Percentiles rank a stretch among this genome's conserved stretches.
Conservation (phyloP, 148 eudicot genomes). For the Gaultheria prostrata region DNA sequence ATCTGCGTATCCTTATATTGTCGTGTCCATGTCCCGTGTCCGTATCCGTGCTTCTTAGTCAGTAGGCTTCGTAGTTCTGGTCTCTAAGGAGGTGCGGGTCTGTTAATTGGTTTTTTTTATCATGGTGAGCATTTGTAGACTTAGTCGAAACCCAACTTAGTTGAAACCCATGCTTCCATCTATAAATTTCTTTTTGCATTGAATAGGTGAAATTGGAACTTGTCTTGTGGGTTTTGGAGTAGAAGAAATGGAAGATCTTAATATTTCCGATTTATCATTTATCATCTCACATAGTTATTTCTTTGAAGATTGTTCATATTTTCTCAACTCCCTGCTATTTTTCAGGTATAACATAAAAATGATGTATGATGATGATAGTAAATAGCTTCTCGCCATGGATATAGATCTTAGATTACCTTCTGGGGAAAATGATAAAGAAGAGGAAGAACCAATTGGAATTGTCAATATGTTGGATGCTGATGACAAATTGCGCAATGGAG, state of each 20-base stretch:
- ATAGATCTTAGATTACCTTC: conserved; percentile 90
- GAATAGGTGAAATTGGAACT: neutral
- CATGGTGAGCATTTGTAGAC: neutral
- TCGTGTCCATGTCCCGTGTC: too few relatives aligned
- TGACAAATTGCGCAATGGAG: conserved; percentile 54
- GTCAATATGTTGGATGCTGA: conserved; percentile 54
- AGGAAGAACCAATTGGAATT: conserved; percentile 59
- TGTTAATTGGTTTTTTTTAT: neutral
- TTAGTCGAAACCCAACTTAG: neutral
- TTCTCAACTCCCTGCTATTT: conserved; percentile 13
- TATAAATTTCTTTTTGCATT: neutral
- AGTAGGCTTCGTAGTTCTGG: neutral
- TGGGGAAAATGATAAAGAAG: conserved; percentile 73
- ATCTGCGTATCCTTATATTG: too few relatives aligned
- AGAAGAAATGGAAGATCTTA: neutral
- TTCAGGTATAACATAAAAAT: conserved; percentile 30
- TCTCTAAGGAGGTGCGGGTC: neutral
- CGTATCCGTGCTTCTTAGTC: too few relatives aligned
- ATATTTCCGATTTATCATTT: neutral
- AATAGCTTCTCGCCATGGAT: conserved; percentile 53
- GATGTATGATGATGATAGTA: conserved; percentile 13
- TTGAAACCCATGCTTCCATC: neutral
- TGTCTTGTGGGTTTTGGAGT: conserved; percentile 8
- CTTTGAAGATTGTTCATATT: conserved; percentile 12
- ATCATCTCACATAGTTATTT: neutral